Conservation (phyloP, 208 protist genomes). For the Wallacemonas sp. region DNA sequence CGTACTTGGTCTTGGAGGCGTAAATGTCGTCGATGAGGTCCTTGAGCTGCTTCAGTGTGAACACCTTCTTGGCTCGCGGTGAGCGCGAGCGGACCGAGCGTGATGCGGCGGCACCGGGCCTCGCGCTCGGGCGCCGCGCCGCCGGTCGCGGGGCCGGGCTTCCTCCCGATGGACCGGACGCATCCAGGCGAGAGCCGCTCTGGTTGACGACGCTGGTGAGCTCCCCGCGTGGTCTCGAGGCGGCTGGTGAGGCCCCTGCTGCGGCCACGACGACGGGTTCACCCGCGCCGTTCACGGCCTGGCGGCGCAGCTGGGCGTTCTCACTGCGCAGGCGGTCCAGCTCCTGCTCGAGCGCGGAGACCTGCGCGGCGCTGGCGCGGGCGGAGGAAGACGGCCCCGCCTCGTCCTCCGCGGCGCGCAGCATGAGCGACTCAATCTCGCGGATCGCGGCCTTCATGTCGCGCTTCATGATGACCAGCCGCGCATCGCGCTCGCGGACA, state of each 20-base stretch:
- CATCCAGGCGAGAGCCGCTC: background rate
- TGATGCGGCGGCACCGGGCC: background rate
- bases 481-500: constrained; percentile 45
- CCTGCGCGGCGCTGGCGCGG: background rate
- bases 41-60: constrained; percentile 78
- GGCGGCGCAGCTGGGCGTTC: constrained; percentile 37
- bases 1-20: constrained; percentile 86
- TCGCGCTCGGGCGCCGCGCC: background rate
- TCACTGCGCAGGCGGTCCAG: constrained; percentile 41
- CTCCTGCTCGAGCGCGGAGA: constrained; percentile 24
- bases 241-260: background rate
- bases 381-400: background rate
- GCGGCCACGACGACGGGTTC: background rate
- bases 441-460: constrained; percentile 71
- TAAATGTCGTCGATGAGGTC: constrained; percentile 90
- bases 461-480: constrained; percentile 46
- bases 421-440: constrained; percentile 71
- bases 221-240: background rate
- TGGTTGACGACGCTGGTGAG: constrained; percentile 6
- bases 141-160: constrained; percentile 4
- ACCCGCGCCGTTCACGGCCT: background rate
- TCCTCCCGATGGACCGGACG: background rate
- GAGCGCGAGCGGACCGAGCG: constrained; percentile 1
- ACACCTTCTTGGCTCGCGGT: constrained; percentile 37
- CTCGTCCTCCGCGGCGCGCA: constrained; percentile 16